phyloP scores from a whole-genome alignment of 345 rosid genomes.

The Iberis pinnata region DNA sequence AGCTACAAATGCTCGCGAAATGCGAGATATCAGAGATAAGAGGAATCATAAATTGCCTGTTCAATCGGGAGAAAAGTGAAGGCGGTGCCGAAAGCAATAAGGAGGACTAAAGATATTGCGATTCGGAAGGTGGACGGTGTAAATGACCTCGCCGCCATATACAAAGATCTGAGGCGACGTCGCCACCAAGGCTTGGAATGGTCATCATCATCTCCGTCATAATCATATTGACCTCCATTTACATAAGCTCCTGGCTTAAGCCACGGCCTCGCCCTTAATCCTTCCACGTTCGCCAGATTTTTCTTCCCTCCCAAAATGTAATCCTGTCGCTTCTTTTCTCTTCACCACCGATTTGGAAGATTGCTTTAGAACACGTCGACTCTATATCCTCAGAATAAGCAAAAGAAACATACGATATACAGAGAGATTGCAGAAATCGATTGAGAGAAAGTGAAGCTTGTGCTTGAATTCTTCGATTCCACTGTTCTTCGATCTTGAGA shows the following conservation, averaged over 20 bases:
- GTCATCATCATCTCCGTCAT: slow-evolving; percentile 24
- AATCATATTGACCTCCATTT: slow-evolving; percentile 16
- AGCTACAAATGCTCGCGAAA: slow-evolving; percentile 2
- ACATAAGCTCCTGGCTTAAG: slow-evolving; percentile 31
- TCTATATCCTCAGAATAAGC: neutral
- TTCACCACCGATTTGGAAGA: slow-evolving; percentile 3
- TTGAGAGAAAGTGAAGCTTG: slow-evolving; percentile 10
- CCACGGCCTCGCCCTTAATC: slow-evolving; percentile 34
- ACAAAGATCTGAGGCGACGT: slow-evolving; percentile 30
- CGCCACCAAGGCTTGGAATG: slow-evolving; percentile 35
- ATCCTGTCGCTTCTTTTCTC: neutral
- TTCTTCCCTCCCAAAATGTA: slow-evolving; percentile 11
- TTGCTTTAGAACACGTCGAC: slow-evolving; percentile 7
- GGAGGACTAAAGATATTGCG: slow-evolving; percentile 35
- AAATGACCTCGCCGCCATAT: slow-evolving; percentile 25
- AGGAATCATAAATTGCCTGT: slow-evolving; percentile 27
- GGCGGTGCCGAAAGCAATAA: slow-evolving; percentile 30
- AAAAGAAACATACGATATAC: neutral
- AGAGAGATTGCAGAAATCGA: no score
- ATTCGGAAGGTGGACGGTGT: slow-evolving; percentile 32
- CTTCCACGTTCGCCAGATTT: slow-evolving; percentile 36
- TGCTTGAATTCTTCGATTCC: slow-evolving; percentile 26
- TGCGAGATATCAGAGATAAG: no score
- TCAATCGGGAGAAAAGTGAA: slow-evolving; percentile 38
- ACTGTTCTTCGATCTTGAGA: slow-evolving; percentile 28